Base-by-base conservation (phyloP, 2,329 filamentous ascomycete species). In the Fusarium annulatum region DNA sequence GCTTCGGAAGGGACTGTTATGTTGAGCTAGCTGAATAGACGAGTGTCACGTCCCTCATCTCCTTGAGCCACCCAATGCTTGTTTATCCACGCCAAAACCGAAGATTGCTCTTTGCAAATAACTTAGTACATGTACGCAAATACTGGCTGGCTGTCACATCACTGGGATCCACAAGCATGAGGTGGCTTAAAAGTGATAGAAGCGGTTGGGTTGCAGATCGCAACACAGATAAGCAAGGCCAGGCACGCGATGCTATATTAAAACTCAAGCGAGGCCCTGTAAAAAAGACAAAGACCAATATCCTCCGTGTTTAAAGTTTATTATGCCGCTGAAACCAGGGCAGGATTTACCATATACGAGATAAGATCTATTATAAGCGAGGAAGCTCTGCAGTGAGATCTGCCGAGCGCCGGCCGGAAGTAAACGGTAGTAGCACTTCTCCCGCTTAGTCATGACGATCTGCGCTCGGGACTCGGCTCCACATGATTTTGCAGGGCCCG, bases 241-340 rank as follows among this genome's bases (percentile, higher is more conserved):
- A 2, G 12, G 21, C 3, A 0, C 1, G 2, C 3, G 21, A 34
- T 19, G 11, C 30, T 26, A 36, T 36, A 15, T 36, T 19, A 26
- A 52, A 14, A 4, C 8, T 5, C 3, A 2, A 19, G 0, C 9
- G 1, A 49, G 7, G 3, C 4, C 9, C 16, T 11, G 3, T 2
- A 1, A 34, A 10, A 51, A 5, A 16, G 3, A 19, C 12, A 8
- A 3, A 7, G 1, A 8, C 9, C n/a, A 12, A 36, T 11, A 6
- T 5, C 6, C 4, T 3, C 18, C 9, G 6, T 21, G 4, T 3
- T 11, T 5, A 36, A n/a, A 52, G 12, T 52, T 15, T 15, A 8
- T 26, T 11, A 9, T 2, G 4, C 3, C 6, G n/a, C 4, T 21
- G 18, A 11, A 52, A 36, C 30, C n/a, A 6, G 49, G 30, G n/a